phyloP scores from a whole-genome alignment of 495 filamentous ascomycete genomes.

The Daldinia childiae region DNA sequence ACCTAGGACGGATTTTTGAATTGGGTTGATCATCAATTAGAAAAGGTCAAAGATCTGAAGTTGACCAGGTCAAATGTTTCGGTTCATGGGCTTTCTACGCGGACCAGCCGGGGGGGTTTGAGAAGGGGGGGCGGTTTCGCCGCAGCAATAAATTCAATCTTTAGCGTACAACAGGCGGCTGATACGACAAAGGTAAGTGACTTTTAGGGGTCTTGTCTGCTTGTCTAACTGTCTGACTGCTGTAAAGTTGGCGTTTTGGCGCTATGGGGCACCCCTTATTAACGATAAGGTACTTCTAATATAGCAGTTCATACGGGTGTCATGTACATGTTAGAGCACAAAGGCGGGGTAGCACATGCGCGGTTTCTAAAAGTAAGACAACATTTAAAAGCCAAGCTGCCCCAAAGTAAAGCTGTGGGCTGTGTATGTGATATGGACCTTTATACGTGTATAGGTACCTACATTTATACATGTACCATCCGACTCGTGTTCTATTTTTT shows the following conservation, averaged over 20 bases:
- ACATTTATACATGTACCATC: slow-evolving; percentile 1
- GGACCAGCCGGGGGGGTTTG: slow-evolving; percentile 2
- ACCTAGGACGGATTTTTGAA: slow-evolving; percentile 30
- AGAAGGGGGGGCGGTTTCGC: not conserved
- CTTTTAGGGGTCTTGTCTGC: slow-evolving; percentile 5
- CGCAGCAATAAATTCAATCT: slow-evolving; percentile 4
- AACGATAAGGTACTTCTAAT: not conserved
- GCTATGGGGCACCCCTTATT: slow-evolving; percentile 2
- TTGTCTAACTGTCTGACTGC: not conserved
- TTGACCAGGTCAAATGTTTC: slow-evolving; percentile 32
- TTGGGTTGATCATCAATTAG: slow-evolving; percentile 36
- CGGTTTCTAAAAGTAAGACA: slow-evolving; percentile 25
- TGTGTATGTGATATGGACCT: not conserved
- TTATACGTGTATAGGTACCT: too few species aligned
- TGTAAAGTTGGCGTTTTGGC: slow-evolving; percentile 1
- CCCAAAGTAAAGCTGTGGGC: too few species aligned
- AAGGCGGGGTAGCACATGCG: slow-evolving; percentile 41
- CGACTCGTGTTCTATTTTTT: slow-evolving; percentile 1
- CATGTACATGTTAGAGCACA: not conserved
- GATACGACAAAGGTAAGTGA: slow-evolving; percentile 19
- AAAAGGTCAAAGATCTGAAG: slow-evolving; percentile 36
- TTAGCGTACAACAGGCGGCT: slow-evolving; percentile 26
- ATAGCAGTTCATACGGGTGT: not conserved
- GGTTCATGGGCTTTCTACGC: slow-evolving; percentile 19
- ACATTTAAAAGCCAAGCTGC: not conserved